Base-by-base conservation (phyloP, 441 rosid species). In the Gossypium aridum region DNA sequence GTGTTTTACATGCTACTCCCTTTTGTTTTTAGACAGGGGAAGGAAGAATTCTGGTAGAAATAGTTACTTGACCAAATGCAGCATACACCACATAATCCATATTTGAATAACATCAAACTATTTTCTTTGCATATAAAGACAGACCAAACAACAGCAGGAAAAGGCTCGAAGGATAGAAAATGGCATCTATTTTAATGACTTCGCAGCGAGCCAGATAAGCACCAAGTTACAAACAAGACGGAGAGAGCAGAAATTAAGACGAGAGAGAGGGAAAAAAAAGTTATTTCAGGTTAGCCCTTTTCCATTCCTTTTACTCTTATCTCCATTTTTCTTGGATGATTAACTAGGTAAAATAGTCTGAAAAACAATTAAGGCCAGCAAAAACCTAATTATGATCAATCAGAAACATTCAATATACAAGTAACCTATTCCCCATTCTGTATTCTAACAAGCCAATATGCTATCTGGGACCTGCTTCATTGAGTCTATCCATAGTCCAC, bases 361-460 rank as follows among this genome's bases (percentile, higher is more conserved):
- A 14, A 19, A 56, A 57, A 22, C 31, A 59, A 22, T 66, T 10
- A 60, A 57, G 25, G 23, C 71, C 65, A 39, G 65, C 16, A 20
- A 59, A 70, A 16, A 55, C 17, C 31, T 17, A 31, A 70, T n/a
- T 23, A 2, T 31, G 26, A 54, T 31, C 45, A 54, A 17, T 54
- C 62, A 16, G 16, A 43, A 70, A 70, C 12, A 55, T 31, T 31
- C 14, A 22, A 49, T 26, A 49, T 25, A 25, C 9, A 53, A 70
- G 37, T 70, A 59, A n/a, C 14, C 12, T 34, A 17, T 6, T 12
- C 49, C 64, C 64, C 17, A 49, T 17, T 16, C 26, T 54, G 61
- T 28, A 9, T 54, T 54, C 39, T 55, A 70, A 55, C 63, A 70
- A 68, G 28, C 49, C 73, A 16, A 54, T 54, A 70, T 70, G 63